These are phyloP conservation scores for Eucalyptus camaldulensis DNA, from an alignment of 345 rosid species.

Conservation along the genomic window DNA sequence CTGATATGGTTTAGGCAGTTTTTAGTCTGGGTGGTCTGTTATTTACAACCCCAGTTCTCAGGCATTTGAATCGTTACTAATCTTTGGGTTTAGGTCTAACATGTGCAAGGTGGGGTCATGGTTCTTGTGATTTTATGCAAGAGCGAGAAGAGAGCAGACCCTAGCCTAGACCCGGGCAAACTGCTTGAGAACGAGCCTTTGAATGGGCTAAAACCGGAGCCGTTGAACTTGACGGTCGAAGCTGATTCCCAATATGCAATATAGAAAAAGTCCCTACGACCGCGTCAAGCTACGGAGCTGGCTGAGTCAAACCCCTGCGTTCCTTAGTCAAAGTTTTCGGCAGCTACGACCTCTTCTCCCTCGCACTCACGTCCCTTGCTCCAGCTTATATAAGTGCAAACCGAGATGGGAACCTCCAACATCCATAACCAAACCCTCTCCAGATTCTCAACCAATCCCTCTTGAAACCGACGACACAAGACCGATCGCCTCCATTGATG, in stretches of 20 bases:
- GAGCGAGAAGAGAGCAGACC: not conserved
- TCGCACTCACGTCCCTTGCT: not conserved
- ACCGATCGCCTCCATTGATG: not conserved
- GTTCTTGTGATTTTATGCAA: not conserved
- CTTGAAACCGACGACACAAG: not conserved
- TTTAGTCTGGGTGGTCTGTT: too few species aligned
- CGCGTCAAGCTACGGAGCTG: not conserved
- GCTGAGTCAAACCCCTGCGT: not conserved
- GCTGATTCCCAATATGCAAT: not conserved
- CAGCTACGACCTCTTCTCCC: not conserved
- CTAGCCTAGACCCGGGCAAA: not conserved
- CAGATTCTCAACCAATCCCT: not conserved
- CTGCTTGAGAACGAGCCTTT: not conserved
- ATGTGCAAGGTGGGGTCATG: not conserved
- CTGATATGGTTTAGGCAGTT: fast-evolving
- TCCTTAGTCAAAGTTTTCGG: not conserved
- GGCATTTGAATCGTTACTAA: not conserved
- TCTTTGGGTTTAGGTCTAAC: not conserved
- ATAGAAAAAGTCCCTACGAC: fast-evolving
- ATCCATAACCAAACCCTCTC: not conserved
- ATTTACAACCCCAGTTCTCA: fast-evolving
- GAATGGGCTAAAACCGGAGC: not conserved
- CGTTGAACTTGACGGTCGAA: not conserved
- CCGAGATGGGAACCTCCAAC: not conserved
- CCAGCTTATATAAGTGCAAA: not conserved